Evolutionary conservation across 345 rosid species (phyloP), one percentile per base, ranked within the genome.

Genomic region (Brassica rapa): DNA sequence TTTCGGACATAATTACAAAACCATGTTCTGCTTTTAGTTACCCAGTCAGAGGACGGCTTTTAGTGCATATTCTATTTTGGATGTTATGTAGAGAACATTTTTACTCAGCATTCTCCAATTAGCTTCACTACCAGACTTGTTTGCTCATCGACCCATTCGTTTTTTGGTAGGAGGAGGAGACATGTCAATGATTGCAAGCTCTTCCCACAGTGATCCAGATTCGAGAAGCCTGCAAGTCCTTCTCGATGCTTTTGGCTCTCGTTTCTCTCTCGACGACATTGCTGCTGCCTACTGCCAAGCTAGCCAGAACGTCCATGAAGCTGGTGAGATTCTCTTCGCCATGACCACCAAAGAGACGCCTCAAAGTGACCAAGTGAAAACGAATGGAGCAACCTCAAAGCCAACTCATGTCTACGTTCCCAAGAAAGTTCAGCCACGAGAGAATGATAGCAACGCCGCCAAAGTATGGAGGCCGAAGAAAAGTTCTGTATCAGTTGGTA

Each of bases 201-300:
- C 77, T 68, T 65, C 84, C n/a, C 75, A 32, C 5, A 41, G 66
- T 59, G 85, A 80, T 76, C 71, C 68, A 10, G 83, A 83, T 67
- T 62, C 67, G 39, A 75, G 73, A 63, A 77, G 82, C 70, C 80
- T 86, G 73, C 76, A 76, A 74, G 81, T 71, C 60, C 83, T 88
- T 77, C 81, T 82, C 37, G 83, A 83, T 62, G 78, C 78, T 61
- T 86, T 86, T 76, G 87, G 89, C 10, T 77, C 85, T 37, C 71
- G 73, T 55, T 84, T 85, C 68, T 77, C 89, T 63, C 85, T 82
- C 35, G 85, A 88, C 71, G 88, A 85, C 70, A 84, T 86, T 56
- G 79, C 84, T 74, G 30, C 81, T 81, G 86, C 86, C 16, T 88
- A 75, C 80, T 80, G 57, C 32, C 79, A 82, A 77, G 76, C 86